These are phyloP conservation scores for Kurtzmaniella quercitrusa DNA, from an alignment of 1,139 yeast species.

Conservation along the genomic window DNA sequence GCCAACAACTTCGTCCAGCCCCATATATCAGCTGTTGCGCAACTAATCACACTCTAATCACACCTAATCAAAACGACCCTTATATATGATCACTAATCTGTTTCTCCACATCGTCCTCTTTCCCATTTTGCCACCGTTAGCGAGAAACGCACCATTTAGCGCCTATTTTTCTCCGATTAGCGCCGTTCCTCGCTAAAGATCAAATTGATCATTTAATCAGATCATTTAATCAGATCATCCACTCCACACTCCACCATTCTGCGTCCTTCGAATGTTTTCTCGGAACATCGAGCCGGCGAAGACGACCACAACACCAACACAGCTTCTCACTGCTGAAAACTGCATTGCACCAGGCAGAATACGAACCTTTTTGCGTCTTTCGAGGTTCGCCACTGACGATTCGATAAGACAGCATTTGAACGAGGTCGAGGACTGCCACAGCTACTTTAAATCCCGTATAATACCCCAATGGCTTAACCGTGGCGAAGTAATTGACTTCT, in stretches of 20 bases:
- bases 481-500: slow-evolving; percentile 25
- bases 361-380: slow-evolving; percentile 34
- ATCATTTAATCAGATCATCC: no score
- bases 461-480: slow-evolving; percentile 38
- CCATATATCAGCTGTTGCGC: no score
- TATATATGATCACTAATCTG: no score
- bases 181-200: not conserved
- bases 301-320: slow-evolving; percentile 1
- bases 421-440: slow-evolving; percentile 21
- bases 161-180: not conserved
- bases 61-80: no score
- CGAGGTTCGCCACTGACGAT: slow-evolving; percentile 39
- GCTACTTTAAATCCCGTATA: slow-evolving; percentile 24
- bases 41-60: no score
- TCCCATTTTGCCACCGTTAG: no score
- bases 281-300: not conserved
- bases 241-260: not conserved
- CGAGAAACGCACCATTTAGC: no score
- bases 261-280: not conserved
- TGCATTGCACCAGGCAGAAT: slow-evolving; percentile 32
- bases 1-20: no score
- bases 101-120: no score
- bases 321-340: slow-evolving; percentile 24
- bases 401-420: slow-evolving; percentile 36
- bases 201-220: no score